Base-by-base conservation (phyloP, 108 stramenopile species). In the Skeletonema costatum region DNA sequence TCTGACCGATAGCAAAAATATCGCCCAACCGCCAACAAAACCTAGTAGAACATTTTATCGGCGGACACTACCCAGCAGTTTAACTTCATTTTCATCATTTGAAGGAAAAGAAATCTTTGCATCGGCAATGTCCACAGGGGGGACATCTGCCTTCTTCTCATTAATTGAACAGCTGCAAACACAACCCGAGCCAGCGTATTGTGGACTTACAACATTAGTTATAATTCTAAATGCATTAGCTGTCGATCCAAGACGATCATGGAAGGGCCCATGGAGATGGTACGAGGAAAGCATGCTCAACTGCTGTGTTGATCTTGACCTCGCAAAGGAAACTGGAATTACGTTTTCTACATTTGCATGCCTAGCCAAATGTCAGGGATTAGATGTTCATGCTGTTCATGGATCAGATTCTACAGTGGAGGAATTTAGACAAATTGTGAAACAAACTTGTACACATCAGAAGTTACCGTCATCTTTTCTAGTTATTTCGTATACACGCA, bases 251-350 rank as follows among this genome's bases (percentile, higher is more conserved):
- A 72, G 93, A 19, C 75, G 89, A 60, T 72, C 73, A 1, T 99
- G 98, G 97, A 98, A 98, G 78, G 98, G 95, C 9, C 89, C 91
- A 3, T 99, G 99, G 99, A 70, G 99, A 60, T 97, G 92, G 93
- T 97, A 96, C 74, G 85, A 94, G 60, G 98, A 99, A 80, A 76
- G 73, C 46, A 88, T 99, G 86, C 80, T 96, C 19, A 96, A 96
- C 71, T 96, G 95, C 64, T 96, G 95, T 62, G 48, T 92, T 1
- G 92, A 91, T 71, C 68, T 93, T 65, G 87, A 94, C 38, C 69
- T 82, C 32, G 87, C 89, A 25, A 90, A 90, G 60, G 14, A 74
- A 48, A 86, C 86, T 10, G 94, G 95, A 16, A 93, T 96, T 30
- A 93, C 93, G 8, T 75, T 96, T 21, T 48, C 46, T 25, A 86